Base-by-base conservation (phyloP, 116 monocot genomes). In the Iris pallida region DNA sequence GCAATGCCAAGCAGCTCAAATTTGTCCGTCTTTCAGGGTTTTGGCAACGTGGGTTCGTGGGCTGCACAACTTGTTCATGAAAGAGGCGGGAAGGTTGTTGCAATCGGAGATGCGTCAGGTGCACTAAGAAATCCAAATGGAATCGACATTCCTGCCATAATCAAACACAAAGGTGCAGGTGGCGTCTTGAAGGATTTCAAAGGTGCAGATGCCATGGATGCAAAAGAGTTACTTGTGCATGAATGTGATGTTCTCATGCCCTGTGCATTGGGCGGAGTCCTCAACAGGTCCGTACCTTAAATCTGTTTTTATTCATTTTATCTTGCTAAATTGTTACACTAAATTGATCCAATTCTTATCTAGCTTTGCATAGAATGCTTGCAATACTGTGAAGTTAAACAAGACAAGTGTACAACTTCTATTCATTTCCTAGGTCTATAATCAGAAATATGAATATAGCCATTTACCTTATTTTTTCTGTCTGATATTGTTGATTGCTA, bases 221-320 rank as follows among this genome's bases (percentile, higher is more conserved):
- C 66, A 4, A 68, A 79, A 8, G 85, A 85, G 45, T 70, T 94
- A 42, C 87, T 90, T 43, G 57, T 79, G 57, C 82, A 85, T 44
- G 81, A 82, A 53, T 94, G 93, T 75, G 93, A 95, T 83, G 95
- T 95, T 69, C 91, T 95, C 44, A 61, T 95, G 60, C 90, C 95
- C n/a, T 83, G 83, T 61, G 95, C 95, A 19, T 65, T 95, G 58
- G 90, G 95, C 47, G 95, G 95, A 59, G 95, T 95, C 40, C 79
- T 95, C 7, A 69, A 83, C 69, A 90, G 81, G 95, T 95, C 57
- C 2, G 1, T 2, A 45, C 66, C n/a, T 40, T 41, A 30, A 52
- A 60, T 42, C 42, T 42, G 5, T 11, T 8, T 57, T 57, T 17
- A 20, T 20, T 57, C 7, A 20, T 17, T 20, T 57, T 20, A 6